Conservation (phyloP, 306 rosid genomes). For the Acacia acuminata region DNA sequence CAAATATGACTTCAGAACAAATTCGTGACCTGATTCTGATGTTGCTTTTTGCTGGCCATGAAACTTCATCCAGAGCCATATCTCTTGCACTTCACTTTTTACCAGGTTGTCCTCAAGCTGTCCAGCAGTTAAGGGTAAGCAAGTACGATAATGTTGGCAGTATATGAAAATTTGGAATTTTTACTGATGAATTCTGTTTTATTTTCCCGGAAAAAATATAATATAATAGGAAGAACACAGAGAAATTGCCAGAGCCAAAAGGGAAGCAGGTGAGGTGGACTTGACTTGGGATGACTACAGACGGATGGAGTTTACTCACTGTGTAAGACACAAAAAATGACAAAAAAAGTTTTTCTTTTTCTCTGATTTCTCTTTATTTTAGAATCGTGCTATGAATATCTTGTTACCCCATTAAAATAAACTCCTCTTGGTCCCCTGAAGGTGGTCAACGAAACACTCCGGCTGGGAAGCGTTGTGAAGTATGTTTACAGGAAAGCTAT, state of each 20-base stretch:
- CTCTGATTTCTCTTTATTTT: background rate
- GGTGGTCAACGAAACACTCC: conserved; percentile 83
- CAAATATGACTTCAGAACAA: conserved; percentile 87
- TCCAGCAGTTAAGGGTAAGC: conserved; percentile 68
- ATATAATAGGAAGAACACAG: conserved; percentile 71
- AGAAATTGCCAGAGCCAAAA: conserved; percentile 64
- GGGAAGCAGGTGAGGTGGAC: conserved; percentile 64
- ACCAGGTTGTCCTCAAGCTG: conserved; percentile 66
- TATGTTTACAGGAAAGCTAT: no score
- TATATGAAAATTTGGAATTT: background rate
- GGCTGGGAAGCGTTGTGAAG: no score
- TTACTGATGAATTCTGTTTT: background rate
- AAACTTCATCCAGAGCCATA: conserved; percentile 89
- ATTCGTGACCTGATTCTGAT: conserved; percentile 87
- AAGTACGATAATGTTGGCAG: background rate
- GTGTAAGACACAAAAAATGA: conserved; percentile 55
- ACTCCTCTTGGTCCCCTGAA: conserved; percentile 28
- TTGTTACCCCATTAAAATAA: background rate
- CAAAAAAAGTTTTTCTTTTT: background rate
- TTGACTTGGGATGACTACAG: conserved; percentile 93
- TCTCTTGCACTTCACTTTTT: conserved; percentile 81
- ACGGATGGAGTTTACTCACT: conserved; percentile 91
- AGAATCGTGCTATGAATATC: background rate
- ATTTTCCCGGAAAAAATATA: background rate
- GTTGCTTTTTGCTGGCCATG: conserved; percentile 98